Base-by-base conservation (phyloP, 208 protist species). In the Kentomonas sorsogonicus region DNA sequence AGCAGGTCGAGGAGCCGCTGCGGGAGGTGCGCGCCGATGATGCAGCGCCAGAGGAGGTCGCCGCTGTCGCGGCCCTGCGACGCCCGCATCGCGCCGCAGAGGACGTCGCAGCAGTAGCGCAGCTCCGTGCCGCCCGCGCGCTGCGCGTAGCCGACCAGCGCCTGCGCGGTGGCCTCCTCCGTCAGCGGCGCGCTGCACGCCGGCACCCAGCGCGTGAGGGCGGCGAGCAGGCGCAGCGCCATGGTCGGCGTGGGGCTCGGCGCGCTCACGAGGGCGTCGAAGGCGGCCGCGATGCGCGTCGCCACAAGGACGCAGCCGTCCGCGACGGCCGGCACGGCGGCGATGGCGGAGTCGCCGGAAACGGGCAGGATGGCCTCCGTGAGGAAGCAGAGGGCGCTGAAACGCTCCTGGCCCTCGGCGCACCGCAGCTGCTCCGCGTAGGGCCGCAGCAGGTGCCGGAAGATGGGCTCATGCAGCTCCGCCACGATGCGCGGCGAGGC, bases 181-280 rank as follows among this genome's bases (percentile, higher is more conserved):
- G 30, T 50, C 23, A 50, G 45, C 45, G 11, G 25, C 7, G 3
- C 36, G 40, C 53, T 18, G 23, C 23, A 15, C 40, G 43, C 4
- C n/a, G 77, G 66, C 38, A 73, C 53, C 43, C 81, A 79, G 53
- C 89, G 78, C 16, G 69, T 76, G 55, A 77, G 91, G 26, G 69
- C 70, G 1, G 73, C 58, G 6, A 97, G 62, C 6, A 97, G 65
- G n/a, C 89, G 85, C 43, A 96, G 63, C 11, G 83, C 80, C 59
- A 89, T 85, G 22, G 83, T 75, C 1, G 93, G 93, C 13, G 94
- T 86, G 7, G 90, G 90, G 30, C 84, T 78, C 29, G 60, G 73
- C 44, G 92, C 84, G 4, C 58, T 64, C 46, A 97, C 63, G 23
- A 97, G 69, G 30, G 43, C 60, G 1, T 73, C 52, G 3, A 96